Percentiles rank a stretch among this genome's conserved stretches.
Conservation (phyloP, 352 stramenopile species). For the Peronospora farinosa region DNA sequence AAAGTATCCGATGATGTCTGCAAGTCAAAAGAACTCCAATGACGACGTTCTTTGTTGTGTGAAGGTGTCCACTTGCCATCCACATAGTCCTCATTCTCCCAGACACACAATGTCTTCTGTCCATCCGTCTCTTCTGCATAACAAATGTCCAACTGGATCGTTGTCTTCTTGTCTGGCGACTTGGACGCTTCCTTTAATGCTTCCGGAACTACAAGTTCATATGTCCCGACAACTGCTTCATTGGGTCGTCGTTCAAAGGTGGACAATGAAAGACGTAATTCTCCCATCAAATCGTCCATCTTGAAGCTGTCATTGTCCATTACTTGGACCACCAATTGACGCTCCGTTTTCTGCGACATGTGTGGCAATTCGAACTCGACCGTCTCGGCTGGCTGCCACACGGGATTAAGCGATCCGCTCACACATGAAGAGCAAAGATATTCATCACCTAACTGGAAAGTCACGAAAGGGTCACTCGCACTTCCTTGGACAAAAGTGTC, state of each 20-base stretch:
- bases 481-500: constrained; percentile 48
- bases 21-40: constrained; percentile 57
- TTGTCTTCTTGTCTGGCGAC: constrained; percentile 41
- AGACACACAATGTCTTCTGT: constrained; percentile 50
- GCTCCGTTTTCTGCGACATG: constrained; percentile 17
- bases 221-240: constrained; percentile 43
- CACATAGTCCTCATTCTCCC: constrained; percentile 62
- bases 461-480: constrained; percentile 71
- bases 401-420: constrained; percentile 45
- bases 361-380: constrained; percentile 67
- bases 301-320: constrained; percentile 68
- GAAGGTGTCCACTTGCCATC: constrained; percentile 39
- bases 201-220: constrained; percentile 41
- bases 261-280: constrained; percentile 42
- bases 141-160: constrained; percentile 32
- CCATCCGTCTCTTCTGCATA: constrained; percentile 39
- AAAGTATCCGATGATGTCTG: constrained; percentile 57
- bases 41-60: constrained; percentile 43
- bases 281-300: constrained; percentile 53
- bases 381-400: constrained; percentile 64
- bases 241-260: constrained; percentile 45
- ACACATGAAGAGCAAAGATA: constrained; percentile 46
- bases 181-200: constrained; percentile 35
- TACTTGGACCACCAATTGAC: constrained; percentile 49
- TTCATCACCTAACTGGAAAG: constrained; percentile 46